Percentiles rank a stretch among this genome's conserved stretches.
Evolutionary conservation across 306 rosid genomes (phyloP).

Genomic region (Trifolium pratense): DNA sequence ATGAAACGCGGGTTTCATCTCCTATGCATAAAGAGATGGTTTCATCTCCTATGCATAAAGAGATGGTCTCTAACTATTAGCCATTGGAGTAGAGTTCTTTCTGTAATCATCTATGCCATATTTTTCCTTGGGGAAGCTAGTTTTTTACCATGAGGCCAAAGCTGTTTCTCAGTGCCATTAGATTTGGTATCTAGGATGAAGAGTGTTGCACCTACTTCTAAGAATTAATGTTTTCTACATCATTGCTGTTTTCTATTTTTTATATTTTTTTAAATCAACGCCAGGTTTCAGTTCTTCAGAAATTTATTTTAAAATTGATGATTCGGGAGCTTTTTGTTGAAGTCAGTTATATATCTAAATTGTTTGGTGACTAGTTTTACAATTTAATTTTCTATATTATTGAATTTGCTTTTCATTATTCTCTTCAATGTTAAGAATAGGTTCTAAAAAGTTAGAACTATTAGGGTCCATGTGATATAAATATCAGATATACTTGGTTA

Average conservation of each 20-base stretch:
- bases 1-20: too few relatives aligned
- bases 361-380: constrained; percentile 22
- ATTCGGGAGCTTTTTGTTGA: constrained; percentile 5
- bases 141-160: background rate
- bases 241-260: background rate
- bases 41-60: background rate
- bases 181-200: background rate
- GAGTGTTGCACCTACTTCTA: background rate
- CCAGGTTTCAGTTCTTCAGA: background rate
- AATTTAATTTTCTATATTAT: background rate
- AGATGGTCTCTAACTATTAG: background rate
- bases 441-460: background rate
- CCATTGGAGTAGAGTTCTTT: background rate
- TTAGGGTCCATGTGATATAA: constrained; percentile 10
- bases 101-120: background rate
- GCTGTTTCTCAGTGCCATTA: background rate
- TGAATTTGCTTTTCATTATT: background rate
- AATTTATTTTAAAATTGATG: background rate
- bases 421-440: constrained; percentile 11
- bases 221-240: background rate
- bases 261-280: too few relatives aligned
- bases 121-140: background rate
- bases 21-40: background rate
- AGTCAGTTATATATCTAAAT: constrained; percentile 19
- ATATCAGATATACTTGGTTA: background rate